phyloP scores from a whole-genome alignment of 106 monocot genomes.

The Allium cepa region DNA sequence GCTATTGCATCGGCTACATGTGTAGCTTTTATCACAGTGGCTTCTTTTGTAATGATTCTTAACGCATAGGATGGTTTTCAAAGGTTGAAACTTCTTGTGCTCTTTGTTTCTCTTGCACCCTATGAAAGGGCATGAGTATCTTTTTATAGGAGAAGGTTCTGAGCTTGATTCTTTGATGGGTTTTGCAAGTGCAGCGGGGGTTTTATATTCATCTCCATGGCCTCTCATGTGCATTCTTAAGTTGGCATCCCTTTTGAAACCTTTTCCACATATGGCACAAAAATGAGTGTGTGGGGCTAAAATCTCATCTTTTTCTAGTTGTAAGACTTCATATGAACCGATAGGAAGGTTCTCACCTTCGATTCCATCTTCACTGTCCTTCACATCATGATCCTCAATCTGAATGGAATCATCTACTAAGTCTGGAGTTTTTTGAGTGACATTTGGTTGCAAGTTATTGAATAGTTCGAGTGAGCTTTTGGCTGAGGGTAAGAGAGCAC shows the following conservation, averaged over 20 bases:
- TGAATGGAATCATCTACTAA: slow-evolving; percentile 19
- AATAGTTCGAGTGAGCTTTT: slow-evolving; percentile 28
- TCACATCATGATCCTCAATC: slow-evolving; percentile 47
- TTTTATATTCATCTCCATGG: slow-evolving; percentile 95
- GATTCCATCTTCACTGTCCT: slow-evolving; percentile 38
- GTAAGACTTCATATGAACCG: slow-evolving; percentile 74
- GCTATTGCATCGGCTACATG: slow-evolving; percentile 65
- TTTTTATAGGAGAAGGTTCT: slow-evolving; percentile 28
- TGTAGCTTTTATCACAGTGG: slow-evolving; percentile 88
- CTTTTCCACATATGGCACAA: slow-evolving; percentile 84
- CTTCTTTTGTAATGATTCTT: slow-evolving; percentile 98
- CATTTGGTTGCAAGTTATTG: background rate
- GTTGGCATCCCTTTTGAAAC: slow-evolving; percentile 92
- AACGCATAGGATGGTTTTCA: slow-evolving; percentile 88
- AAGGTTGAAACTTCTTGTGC: slow-evolving; percentile 91
- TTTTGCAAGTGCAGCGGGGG: slow-evolving; percentile 76
- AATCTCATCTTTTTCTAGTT: slow-evolving; percentile 87
- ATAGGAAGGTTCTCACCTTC: slow-evolving; percentile 53
- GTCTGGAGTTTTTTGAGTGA: background rate
- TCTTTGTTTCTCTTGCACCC: slow-evolving; percentile 95
- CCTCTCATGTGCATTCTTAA: slow-evolving; percentile 99
- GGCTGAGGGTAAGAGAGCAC: slow-evolving; percentile 66
- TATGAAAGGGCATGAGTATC: slow-evolving; percentile 80
- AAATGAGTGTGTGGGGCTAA: slow-evolving; percentile 92
- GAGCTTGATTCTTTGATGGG: slow-evolving; percentile 43